Evolutionary conservation across 169 alveolate genomes (phyloP).

Genomic region (Eimeria necatrix): DNA sequence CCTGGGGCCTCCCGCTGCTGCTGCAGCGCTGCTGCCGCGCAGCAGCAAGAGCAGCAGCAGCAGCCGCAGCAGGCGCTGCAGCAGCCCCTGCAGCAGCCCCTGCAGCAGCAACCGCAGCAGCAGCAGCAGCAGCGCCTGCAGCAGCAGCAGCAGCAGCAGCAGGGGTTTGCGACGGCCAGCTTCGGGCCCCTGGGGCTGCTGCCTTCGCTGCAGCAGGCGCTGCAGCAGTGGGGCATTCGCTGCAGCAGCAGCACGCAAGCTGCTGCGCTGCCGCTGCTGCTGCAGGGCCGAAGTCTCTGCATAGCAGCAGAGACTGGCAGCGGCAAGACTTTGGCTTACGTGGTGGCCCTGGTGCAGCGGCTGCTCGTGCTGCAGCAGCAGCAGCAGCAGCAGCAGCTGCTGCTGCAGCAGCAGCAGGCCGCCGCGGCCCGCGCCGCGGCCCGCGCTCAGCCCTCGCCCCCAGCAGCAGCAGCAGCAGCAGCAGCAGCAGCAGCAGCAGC

Average conservation of each 20-base stretch:
- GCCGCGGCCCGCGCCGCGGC: background rate
- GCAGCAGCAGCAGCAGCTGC: constrained; percentile 48
- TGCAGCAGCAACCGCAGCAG: no score
- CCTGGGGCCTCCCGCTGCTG: no score
- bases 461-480: constrained; percentile 88
- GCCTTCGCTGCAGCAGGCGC: background rate
- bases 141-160: constrained; percentile 60
- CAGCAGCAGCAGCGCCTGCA: background rate
- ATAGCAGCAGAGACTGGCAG: constrained; percentile 28
- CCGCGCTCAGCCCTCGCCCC: background rate
- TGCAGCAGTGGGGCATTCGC: background rate
- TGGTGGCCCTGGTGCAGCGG: constrained; percentile 12
- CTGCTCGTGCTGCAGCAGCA: constrained; percentile 42
- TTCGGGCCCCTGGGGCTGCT: background rate
- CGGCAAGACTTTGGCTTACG: constrained; percentile 5
- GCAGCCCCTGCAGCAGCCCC: background rate
- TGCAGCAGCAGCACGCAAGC: background rate
- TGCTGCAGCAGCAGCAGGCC: constrained; percentile 3
- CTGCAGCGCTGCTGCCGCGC: no score
- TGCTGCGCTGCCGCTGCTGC: constrained; percentile 44
- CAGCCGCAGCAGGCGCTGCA: background rate
- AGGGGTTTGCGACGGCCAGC: background rate
- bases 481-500: constrained; percentile 84
- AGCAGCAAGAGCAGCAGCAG: background rate
- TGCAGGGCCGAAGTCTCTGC: background rate